phyloP scores from a whole-genome alignment of 2,329 filamentous ascomycete species.

The Pochonia chlamydosporia region DNA sequence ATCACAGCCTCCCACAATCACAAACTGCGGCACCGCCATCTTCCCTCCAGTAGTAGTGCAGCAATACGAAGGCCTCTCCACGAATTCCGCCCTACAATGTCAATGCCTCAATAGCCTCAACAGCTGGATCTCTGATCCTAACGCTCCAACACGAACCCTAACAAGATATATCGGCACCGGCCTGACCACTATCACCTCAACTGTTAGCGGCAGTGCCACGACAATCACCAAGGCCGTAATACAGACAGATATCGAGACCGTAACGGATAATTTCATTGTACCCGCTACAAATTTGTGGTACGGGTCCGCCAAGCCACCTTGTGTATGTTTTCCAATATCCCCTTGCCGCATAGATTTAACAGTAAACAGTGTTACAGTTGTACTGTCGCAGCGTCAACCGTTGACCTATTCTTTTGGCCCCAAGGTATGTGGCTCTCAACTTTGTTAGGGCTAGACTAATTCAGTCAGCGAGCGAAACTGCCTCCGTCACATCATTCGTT shows the following conservation, averaged over 20 bases:
- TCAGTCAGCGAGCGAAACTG: not conserved
- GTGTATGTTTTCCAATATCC: conserved; percentile 2
- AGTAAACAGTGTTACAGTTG: conserved; percentile 7
- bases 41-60: not conserved
- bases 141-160: not conserved
- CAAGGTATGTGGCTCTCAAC: not conserved
- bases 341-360: not conserved
- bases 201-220: too few relatives aligned
- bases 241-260: too few relatives aligned
- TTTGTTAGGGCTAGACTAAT: not conserved
- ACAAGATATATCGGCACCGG: not conserved
- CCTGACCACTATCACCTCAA: too few relatives aligned
- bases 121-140: conserved; percentile 5
- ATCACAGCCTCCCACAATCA: conserved; percentile 6
- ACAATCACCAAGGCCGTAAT: too few relatives aligned
- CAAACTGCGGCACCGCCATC: not conserved
- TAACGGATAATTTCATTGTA: conserved; percentile 2
- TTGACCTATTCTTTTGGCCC: conserved; percentile 8
- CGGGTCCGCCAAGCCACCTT: conserved; percentile 6
- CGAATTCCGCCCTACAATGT: conserved; percentile 6
- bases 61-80: conserved; percentile 4
- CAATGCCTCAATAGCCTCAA: conserved; percentile 2
- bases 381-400: conserved; percentile 6
- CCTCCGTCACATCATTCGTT: conserved; percentile 4
- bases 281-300: conserved; percentile 2